phyloP scores from a whole-genome alignment of 331 rosid species.

The Quercus lobata region DNA sequence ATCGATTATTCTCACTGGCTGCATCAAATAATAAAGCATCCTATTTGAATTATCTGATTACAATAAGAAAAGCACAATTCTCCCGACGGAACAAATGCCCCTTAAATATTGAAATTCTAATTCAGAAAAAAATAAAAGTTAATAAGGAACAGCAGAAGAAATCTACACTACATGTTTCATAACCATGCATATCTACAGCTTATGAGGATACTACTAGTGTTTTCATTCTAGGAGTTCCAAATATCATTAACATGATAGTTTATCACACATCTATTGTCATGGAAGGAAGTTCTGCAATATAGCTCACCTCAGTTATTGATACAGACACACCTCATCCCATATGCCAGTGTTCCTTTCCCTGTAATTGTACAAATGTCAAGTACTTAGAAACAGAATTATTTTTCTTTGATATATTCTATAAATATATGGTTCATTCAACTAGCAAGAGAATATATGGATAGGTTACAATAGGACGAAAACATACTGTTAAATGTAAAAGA shows the following conservation, averaged over 20 bases:
- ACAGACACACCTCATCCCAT: conserved; percentile 94
- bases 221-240: not conserved
- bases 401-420: not conserved
- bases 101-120: conserved; percentile 1
- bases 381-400: conserved; percentile 13
- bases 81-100: conserved; percentile 8
- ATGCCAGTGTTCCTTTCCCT: conserved; percentile 97
- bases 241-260: not conserved
- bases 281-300: conserved; percentile 14
- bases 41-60: not conserved
- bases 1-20: conserved; percentile 89
- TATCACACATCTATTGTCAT: not conserved
- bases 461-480: not conserved
- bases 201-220: not conserved
- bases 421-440: not conserved
- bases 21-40: conserved; percentile 39
- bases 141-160: not conserved
- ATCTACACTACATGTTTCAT: not conserved
- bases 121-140: not conserved
- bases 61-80: conserved; percentile 6
- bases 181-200: not conserved
- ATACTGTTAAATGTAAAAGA: not conserved
- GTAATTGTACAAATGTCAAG: conserved; percentile 26
- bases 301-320: conserved; percentile 79
- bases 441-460: not conserved